These are phyloP conservation scores for Rhododendron mucronatum DNA, from an alignment of 148 eudicot genomes.

Conservation along the genomic window DNA sequence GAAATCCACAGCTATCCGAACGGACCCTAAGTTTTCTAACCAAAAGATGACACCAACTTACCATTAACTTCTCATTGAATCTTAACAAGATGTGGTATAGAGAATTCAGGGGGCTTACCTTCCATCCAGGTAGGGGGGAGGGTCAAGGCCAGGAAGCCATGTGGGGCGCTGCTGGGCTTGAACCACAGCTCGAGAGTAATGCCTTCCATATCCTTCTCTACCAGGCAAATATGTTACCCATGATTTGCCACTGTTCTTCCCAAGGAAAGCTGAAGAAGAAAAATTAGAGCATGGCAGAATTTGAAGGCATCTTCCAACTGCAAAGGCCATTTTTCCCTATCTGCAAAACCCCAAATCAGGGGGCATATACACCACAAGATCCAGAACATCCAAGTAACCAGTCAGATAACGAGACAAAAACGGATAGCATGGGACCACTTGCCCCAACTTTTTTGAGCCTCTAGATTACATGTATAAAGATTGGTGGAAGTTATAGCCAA, in stretches of 20 bases:
- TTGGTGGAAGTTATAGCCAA: background rate
- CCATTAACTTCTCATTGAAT: background rate
- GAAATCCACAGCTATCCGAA: background rate
- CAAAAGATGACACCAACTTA: background rate
- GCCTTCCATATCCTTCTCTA: constrained; percentile 12
- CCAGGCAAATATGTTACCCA: constrained; percentile 15
- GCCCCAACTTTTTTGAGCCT: constrained; percentile 27
- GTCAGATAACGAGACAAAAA: constrained; percentile 6
- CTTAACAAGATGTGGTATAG: background rate
- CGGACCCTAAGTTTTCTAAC: background rate
- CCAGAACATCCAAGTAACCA: constrained; percentile 1
- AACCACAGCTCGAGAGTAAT: constrained; percentile 23
- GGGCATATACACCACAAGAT: constrained; percentile 13
- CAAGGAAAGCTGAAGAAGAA: constrained; percentile 30
- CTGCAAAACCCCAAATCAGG: background rate
- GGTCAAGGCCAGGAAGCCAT: constrained; percentile 96
- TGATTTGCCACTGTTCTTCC: constrained; percentile 26
- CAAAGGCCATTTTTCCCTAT: constrained; percentile 37
- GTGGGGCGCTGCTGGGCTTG: constrained; percentile 67
- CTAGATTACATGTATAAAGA: background rate
- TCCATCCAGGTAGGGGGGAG: constrained; percentile 91
- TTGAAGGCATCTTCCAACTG: constrained; percentile 36
- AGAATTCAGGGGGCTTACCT: constrained; percentile 32
- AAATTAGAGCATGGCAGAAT: constrained; percentile 28
- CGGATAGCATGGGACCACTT: constrained; percentile 37